Base-by-base conservation (phyloP, 176 grass and related monocot species). In the Thinopyrum elongatum region DNA sequence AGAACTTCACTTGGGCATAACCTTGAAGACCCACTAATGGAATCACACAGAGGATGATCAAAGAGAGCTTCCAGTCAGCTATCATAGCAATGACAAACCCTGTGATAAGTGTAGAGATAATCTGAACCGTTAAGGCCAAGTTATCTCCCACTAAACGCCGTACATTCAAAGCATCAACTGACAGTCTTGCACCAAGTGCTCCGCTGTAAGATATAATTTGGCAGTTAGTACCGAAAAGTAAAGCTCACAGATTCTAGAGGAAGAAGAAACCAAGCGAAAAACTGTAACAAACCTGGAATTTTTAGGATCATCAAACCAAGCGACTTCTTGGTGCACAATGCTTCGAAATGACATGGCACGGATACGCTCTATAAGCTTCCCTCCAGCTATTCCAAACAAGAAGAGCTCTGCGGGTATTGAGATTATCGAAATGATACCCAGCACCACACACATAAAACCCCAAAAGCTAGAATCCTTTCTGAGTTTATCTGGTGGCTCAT, bases 321-420 rank as follows among this genome's bases (percentile, higher is more conserved):
- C 85, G 55, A 98, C 87, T 89, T 98, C 95, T 87, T 95, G 91
- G 47, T 91, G 87, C 51, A 98, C 78, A 6, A 95, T 87, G 58
- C 81, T 95, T 41, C 27, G 74, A 80, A 98, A 98, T 26, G 95
- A 92, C 62, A 91, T 55, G 49, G 89, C 65, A 77, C 91, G 93
- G 22, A 95, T 89, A 22, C 95, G 91, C 85, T 95, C 93, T 25
- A 98, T 87, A n/a, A 98, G 88, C 86, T 94, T 98, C 33, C 93
- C 95, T 46, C 95, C 95, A 0, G 95, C 95, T 47, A 94, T 42
- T 31, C 91, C 95, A 51, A 98, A 95, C 51, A 98, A 89, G 78
- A 86, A 94, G 16, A 88, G 92, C 58, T 98, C 91, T n/a, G 77
- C 53, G 6, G 93, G 91, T 80, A 95, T 73, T 35, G 85, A 76